Evolutionary conservation across 2,329 filamentous ascomycete species (phyloP).

Genomic region (Tetracladium maxilliforme): DNA sequence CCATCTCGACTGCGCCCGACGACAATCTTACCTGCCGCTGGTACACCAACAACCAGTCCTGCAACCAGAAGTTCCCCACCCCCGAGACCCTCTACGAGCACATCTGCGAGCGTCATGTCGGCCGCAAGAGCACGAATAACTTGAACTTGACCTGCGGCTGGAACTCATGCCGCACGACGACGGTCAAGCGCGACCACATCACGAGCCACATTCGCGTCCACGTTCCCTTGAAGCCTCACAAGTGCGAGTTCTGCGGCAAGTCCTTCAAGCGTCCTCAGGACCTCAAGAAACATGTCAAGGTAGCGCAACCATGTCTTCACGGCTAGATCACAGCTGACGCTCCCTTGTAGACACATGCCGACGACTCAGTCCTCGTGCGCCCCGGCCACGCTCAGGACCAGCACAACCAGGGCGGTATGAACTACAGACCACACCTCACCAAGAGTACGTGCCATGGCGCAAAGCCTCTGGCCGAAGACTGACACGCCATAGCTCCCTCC

Average conservation of each 20-base stretch:
- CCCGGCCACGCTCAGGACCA: conserved; percentile 15
- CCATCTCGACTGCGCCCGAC: too few relatives aligned
- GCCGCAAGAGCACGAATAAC: conserved; percentile 98
- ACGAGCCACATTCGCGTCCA: conserved; percentile 98
- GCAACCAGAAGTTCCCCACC: too few relatives aligned
- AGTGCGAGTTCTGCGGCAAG: conserved; percentile 97
- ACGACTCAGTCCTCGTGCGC: conserved; percentile 63
- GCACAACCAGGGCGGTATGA: conserved; percentile 14
- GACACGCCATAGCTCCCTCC: conserved; percentile 22
- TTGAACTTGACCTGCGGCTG: conserved; percentile 94
- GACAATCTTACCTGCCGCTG: too few relatives aligned
- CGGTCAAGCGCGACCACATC: conserved; percentile 97
- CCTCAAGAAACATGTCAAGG: conserved; percentile 97
- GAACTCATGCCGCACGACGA: conserved; percentile 91
- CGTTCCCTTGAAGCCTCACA: conserved; percentile 97
- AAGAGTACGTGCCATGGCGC: conserved; percentile 26
- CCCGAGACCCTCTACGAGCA: too few relatives aligned
- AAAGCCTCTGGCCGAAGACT: background rate
- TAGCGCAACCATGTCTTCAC: conserved; percentile 13
- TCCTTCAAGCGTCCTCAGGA: conserved; percentile 98
- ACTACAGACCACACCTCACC: conserved; percentile 35
- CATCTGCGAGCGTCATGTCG: conserved; percentile 95
- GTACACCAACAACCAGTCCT: too few relatives aligned
- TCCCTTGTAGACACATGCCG: conserved; percentile 60
- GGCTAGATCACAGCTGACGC: conserved; percentile 8